A percentile compares a stretch with the other conserved stretches of the same genome.
Evolutionary conservation across 75 land plant genomes (phyloP).

Genomic region (Ceratopteris richardii): DNA sequence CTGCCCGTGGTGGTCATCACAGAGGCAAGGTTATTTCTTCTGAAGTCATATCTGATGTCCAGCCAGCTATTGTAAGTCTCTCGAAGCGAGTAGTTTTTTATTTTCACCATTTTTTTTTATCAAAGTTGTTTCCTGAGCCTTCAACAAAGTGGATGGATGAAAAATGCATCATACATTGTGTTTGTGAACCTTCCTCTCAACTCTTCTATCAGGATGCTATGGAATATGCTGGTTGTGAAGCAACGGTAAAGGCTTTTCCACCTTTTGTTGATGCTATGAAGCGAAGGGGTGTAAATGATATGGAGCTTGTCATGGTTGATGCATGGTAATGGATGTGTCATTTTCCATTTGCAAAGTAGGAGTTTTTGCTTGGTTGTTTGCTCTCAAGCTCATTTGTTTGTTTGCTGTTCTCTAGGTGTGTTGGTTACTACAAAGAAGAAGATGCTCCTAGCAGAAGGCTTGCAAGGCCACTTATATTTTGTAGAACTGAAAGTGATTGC

Average conservation of each 20-base stretch:
- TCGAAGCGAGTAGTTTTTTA: neutral
- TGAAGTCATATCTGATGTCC: constrained; percentile 70
- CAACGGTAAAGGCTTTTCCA: constrained; percentile 69
- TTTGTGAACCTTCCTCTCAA: too few relatives aligned
- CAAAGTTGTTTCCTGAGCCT: neutral
- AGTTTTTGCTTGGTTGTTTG: neutral
- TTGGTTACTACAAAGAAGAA: constrained; percentile 78
- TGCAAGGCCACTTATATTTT: constrained; percentile 89
- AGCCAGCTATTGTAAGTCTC: constrained; percentile 85
- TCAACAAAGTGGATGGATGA: too few relatives aligned
- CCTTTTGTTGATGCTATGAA: constrained; percentile 93
- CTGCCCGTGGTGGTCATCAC: constrained; percentile 91
- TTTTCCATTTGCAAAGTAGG: too few relatives aligned
- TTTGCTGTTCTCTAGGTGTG: constrained; percentile 59
- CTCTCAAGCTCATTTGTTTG: too few relatives aligned
- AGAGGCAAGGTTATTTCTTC: constrained; percentile 82
- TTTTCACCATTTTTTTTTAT: neutral
- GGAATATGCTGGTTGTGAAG: constrained; percentile 98
- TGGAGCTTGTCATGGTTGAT: constrained; percentile 99
- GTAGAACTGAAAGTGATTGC: constrained; percentile 94
- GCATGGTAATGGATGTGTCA: constrained; percentile 49
- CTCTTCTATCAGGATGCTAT: constrained; percentile 81
- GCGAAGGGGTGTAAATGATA: constrained; percentile 90
- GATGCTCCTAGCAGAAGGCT: constrained; percentile 93
- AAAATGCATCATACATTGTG: too few relatives aligned